Evolutionary conservation across 2,329 filamentous ascomycete genomes (phyloP), one percentile per base, ranked within the genome.

Genomic region (Botrytis pseudocinerea): DNA sequence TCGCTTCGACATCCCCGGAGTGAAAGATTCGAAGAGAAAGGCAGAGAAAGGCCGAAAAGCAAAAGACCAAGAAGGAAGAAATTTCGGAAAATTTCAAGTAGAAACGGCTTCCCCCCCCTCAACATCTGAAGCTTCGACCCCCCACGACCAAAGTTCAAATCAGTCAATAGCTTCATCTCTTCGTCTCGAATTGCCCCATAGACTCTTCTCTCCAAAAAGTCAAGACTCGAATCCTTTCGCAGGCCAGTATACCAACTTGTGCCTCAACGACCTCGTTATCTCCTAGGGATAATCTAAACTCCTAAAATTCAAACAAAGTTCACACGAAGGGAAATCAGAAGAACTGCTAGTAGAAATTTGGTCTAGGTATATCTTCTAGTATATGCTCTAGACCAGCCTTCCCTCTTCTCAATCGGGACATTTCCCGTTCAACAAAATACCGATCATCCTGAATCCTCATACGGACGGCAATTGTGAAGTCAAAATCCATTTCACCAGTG

Each of bases 311-410:
- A n/a, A 51, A 48, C 20, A 38, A 32, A 51, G 20, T n/a, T 38
- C 4, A 16, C 18, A 12, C 63, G 42, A 48, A 35, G 35, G 62
- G 10, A 40, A 7, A 57, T 38, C n/a, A 25, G 18, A 42, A 57
- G 32, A 68, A 48, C 46, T 28, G 9, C 51, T 57, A 28, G 51
- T 57, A 57, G 7, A 57, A 18, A 20, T 40, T 42, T n/a, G 32
- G 32, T 68, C 46, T 54, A 54, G 46, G 64, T 54, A 48, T 68
- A 54, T 66, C 40, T 6, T 28, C 32, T 68, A 54, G 35, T 40
- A 40, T 54, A 28, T 54, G 64, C 48, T 68, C 46, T 66, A 66
- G 63, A 51, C 44, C 44, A 48, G 16, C 12, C 63, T 48, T 25
- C 61, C 40, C 46, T 18, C 38, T 48, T 42, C 35, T 57, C 10